These are phyloP conservation scores for Fimicolochytrium jonesii DNA, from an alignment of 192 early-diverging fungal species.

Conservation along the genomic window DNA sequence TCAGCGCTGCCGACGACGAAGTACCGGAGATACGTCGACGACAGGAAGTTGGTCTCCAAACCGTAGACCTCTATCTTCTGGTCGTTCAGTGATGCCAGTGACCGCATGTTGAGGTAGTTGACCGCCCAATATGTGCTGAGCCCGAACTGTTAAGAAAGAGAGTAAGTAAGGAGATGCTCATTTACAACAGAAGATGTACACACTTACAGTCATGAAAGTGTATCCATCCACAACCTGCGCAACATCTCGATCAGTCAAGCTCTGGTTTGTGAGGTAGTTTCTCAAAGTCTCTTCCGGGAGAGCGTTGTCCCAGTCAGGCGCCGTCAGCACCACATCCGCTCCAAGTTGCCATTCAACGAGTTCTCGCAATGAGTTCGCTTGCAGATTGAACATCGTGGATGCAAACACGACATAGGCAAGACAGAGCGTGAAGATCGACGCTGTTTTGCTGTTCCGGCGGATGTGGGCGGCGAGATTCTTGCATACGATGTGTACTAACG, in stretches of 20 bases:
- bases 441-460: constrained; percentile 25
- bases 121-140: not conserved
- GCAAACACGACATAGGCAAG: constrained; percentile 37
- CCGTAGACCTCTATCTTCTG: constrained; percentile 8
- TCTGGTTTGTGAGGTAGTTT: not conserved
- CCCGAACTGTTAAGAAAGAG: not conserved
- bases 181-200: too few relatives aligned
- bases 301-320: constrained; percentile 3
- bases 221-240: constrained; percentile 5
- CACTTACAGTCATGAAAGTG: constrained; percentile 27
- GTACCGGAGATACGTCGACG: constrained; percentile 1
- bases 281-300: constrained; percentile 17
- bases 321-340: constrained; percentile 22
- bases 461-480: constrained; percentile 30
- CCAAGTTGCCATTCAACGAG: constrained; percentile 27
- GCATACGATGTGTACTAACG: constrained; percentile 17
- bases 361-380: constrained; percentile 14
- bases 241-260: not conserved
- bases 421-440: constrained; percentile 30
- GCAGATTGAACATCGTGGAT: constrained; percentile 30
- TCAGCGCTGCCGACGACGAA: not conserved
- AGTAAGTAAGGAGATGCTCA: not conserved
- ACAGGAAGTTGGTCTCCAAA: constrained; percentile 19
- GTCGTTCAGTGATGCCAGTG: not conserved
- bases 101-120: not conserved